A percentile compares a stretch with the other conserved stretches of the same genome.
These are phyloP conservation scores for Rhytidiadelphus loreus DNA, from an alignment of 225 moss, liverwort and hornwort genomes.

Conservation along the genomic window DNA sequence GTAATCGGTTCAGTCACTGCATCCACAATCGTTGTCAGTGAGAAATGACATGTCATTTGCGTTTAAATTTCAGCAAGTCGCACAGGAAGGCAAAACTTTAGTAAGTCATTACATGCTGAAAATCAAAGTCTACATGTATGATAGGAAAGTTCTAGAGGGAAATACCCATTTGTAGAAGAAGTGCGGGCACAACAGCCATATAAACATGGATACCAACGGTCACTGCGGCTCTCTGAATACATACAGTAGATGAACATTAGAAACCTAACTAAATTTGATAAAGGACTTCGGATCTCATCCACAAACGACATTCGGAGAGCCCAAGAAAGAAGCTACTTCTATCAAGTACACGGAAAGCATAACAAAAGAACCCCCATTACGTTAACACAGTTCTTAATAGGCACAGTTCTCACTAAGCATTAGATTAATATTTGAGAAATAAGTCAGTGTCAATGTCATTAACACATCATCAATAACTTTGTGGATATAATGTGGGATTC, in stretches of 20 bases:
- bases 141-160: not conserved
- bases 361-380: not conserved
- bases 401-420: not conserved
- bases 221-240: conserved; percentile 60
- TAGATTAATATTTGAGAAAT: not conserved
- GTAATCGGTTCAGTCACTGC: conserved; percentile 74
- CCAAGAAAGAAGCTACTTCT: not conserved
- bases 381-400: not conserved
- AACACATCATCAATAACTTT: not conserved
- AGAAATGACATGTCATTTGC: not conserved
- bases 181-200: conserved; percentile 78
- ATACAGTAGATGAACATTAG: not conserved
- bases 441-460: too few species aligned
- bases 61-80: not conserved
- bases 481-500: not conserved
- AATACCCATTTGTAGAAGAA: conserved; percentile 65
- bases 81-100: not conserved
- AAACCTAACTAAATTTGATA: not conserved
- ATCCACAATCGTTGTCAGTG: not conserved
- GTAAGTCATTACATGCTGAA: not conserved
- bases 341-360: not conserved
- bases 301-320: not conserved
- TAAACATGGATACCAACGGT: conserved; percentile 71
- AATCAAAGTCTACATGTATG: not conserved
- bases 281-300: not conserved